phyloP scores from a whole-genome alignment of 2,329 filamentous ascomycete species.

The Penicillium expansum region DNA sequence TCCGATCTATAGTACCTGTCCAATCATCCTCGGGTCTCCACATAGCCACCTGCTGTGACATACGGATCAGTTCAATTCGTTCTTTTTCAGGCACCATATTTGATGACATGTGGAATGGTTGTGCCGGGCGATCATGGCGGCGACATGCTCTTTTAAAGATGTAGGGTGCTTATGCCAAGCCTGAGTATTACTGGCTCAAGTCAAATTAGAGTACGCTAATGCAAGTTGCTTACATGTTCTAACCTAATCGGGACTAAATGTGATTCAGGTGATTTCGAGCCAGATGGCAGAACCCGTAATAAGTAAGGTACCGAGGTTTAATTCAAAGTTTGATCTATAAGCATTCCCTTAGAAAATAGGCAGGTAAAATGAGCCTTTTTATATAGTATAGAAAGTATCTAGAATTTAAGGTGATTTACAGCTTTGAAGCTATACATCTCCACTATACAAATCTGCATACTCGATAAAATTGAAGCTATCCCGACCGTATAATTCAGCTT shows the following conservation, averaged over 20 bases:
- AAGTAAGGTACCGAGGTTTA: too few species aligned
- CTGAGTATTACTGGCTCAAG: not conserved
- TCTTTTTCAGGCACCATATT: not conserved
- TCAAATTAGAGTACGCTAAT: not conserved
- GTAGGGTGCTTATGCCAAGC: not conserved
- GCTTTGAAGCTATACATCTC: too few species aligned
- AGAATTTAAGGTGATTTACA: too few species aligned
- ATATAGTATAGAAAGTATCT: too few species aligned
- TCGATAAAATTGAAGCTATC: too few species aligned
- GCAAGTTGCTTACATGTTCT: not conserved
- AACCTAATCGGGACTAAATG: not conserved
- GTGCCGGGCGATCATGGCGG: not conserved
- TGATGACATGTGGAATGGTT: not conserved
- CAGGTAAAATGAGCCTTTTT: too few species aligned
- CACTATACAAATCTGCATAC: too few species aligned
- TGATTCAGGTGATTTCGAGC: too few species aligned
- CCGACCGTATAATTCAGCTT: too few species aligned
- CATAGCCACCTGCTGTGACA: slow-evolving; percentile 17
- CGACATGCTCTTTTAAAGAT: not conserved
- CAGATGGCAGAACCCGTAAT: too few species aligned
- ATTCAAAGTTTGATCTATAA: too few species aligned
- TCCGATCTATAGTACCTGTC: slow-evolving; percentile 5
- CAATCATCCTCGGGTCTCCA: slow-evolving; percentile 15
- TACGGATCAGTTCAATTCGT: slow-evolving; percentile 3
- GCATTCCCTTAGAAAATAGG: too few species aligned